Percentiles rank a stretch among this genome's conserved stretches.
Evolutionary conservation across 2,329 filamentous ascomycete species (phyloP).

Genomic region (Tolypocladium cylindrosporum): DNA sequence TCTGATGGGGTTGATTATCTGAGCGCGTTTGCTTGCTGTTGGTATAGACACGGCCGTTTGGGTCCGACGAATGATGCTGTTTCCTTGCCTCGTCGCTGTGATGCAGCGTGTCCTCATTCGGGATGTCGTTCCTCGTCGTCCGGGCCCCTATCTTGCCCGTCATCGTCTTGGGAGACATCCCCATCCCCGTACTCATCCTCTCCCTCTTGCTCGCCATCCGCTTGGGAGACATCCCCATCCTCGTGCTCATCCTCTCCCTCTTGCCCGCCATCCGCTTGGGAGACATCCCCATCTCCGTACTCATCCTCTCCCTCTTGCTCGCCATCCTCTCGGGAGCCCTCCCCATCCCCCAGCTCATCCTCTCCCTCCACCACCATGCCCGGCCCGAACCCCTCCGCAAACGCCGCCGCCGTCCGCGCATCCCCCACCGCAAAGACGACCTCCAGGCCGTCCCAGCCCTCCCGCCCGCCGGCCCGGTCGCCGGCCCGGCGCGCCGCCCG

Average conservation of each 20-base stretch:
- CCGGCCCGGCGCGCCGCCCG: not conserved
- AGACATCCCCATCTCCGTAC: too few relatives aligned
- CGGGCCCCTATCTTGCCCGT: not conserved
- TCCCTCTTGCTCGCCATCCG: not conserved
- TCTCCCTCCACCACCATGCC: not conserved
- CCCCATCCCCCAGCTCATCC: not conserved
- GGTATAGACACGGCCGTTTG: not conserved
- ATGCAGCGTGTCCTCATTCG: not conserved
- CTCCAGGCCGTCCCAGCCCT: conserved; percentile 3
- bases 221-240: too few relatives aligned
- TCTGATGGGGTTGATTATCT: not conserved
- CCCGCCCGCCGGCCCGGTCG: not conserved
- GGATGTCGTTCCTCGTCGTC: not conserved
- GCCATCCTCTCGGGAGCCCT: not conserved
- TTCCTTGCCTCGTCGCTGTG: not conserved
- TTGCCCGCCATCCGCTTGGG: too few relatives aligned
- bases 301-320: too few relatives aligned
- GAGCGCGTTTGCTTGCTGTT: not conserved
- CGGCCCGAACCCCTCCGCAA: conserved; percentile 3
- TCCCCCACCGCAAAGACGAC: conserved; percentile 5
- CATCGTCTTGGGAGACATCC: not conserved
- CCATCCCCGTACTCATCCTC: not conserved
- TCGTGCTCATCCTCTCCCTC: too few relatives aligned
- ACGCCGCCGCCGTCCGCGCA: conserved; percentile 1
- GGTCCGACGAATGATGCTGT: not conserved